Percentiles rank a stretch among this genome's conserved stretches.
These are phyloP conservation scores for Cymbopogon citratus DNA, from an alignment of 176 grass and related monocot genomes.

Conservation along the genomic window DNA sequence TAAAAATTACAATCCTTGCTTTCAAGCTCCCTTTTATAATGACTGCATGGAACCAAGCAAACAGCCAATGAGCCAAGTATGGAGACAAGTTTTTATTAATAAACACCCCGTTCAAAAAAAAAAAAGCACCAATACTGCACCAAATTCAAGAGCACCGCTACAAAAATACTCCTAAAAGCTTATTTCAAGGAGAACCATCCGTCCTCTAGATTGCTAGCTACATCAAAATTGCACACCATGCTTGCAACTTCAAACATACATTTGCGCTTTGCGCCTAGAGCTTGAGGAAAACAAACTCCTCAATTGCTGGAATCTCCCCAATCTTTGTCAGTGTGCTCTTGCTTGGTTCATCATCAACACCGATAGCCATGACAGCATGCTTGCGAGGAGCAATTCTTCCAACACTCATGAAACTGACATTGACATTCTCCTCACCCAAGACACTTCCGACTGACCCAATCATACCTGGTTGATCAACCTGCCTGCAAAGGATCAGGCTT, in stretches of 20 bases:
- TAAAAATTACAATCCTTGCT: not conserved
- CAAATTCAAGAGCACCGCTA: slow-evolving; percentile 3
- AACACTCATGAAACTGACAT: slow-evolving; percentile 94
- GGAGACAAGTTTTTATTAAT: slow-evolving; percentile 27
- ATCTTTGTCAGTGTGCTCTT: slow-evolving; percentile 64
- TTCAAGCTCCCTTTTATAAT: not conserved
- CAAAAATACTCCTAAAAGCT: slow-evolving; percentile 4
- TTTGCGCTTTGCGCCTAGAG: slow-evolving; percentile 29
- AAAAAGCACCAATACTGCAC: not conserved
- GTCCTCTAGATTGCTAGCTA: slow-evolving; percentile 38
- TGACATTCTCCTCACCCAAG: slow-evolving; percentile 72
- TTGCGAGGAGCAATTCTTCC: slow-evolving; percentile 64
- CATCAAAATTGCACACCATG: slow-evolving; percentile 46
- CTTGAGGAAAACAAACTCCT: slow-evolving; percentile 92
- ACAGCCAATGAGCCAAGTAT: not conserved
- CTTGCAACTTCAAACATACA: slow-evolving; percentile 20
- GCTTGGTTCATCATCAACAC: slow-evolving; percentile 65
- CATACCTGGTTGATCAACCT: slow-evolving; percentile 87
- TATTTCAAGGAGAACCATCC: slow-evolving; percentile 31
- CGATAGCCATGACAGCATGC: slow-evolving; percentile 76
- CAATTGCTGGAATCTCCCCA: slow-evolving; percentile 67
- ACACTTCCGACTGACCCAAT: slow-evolving; percentile 65
- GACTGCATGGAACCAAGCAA: not conserved
- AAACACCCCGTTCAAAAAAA: slow-evolving; percentile 23
- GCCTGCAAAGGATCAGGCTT: slow-evolving; percentile 82